Conservation (phyloP, 345 rosid species). For the Populus alba region DNA sequence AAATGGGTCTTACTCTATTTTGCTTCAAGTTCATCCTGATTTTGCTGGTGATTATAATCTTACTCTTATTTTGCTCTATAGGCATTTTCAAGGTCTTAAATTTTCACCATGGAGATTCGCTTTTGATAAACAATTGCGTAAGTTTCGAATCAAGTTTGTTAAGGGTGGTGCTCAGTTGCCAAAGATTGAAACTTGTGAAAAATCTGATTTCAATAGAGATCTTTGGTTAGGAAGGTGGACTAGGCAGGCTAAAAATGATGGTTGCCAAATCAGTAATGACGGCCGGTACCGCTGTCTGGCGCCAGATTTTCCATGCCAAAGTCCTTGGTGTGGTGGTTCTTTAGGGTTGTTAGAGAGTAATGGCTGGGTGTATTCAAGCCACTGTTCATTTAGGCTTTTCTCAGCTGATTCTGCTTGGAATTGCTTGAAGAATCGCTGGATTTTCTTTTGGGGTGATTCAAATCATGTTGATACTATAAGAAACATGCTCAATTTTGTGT, state of each 20-base stretch:
- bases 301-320: conserved; percentile 55
- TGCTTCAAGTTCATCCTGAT: conserved; percentile 87
- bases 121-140: conserved; percentile 52
- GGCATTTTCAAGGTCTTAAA: conserved; percentile 74
- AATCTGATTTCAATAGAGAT: conserved; percentile 61
- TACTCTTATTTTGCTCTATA: conserved; percentile 66
- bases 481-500: conserved; percentile 74
- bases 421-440: conserved; percentile 73
- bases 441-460: conserved; percentile 98
- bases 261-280: conserved; percentile 58
- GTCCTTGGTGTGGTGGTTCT: conserved; percentile 83
- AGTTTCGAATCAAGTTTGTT: conserved; percentile 42
- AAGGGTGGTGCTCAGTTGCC: conserved; percentile 42
- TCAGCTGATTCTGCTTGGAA: conserved; percentile 63
- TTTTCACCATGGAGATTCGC: conserved; percentile 61
- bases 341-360: conserved; percentile 81
- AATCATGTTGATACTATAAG: conserved; percentile 91
- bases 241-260: conserved; percentile 65
- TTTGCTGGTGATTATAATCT: conserved; percentile 69
- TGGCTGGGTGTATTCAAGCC: conserved; percentile 93
- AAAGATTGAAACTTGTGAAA: conserved; percentile 43
- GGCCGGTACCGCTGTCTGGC: conserved; percentile 77
- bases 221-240: conserved; percentile 95
- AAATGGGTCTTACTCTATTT: conserved; percentile 68
- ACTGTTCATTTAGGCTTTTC: conserved; percentile 73